phyloP scores from a whole-genome alignment of 352 stramenopile species.

The Plasmopara viticola region DNA sequence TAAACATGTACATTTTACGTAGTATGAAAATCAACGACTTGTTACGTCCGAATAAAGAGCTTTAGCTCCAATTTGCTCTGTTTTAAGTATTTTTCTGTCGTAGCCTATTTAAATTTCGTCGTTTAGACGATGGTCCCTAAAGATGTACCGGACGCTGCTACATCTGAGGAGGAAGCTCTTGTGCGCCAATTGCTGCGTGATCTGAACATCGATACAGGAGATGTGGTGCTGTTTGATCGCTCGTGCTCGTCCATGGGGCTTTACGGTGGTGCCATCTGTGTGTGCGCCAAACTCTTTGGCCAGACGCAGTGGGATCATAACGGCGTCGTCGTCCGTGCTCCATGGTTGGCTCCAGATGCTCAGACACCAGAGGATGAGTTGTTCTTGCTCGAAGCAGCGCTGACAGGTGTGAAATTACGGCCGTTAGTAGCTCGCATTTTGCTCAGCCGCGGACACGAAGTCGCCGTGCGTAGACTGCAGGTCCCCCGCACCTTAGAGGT shows the following conservation, averaged over 20 bases:
- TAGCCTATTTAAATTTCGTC: background rate
- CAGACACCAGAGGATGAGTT: slow-evolving; percentile 34
- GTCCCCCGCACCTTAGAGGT: slow-evolving; percentile 57
- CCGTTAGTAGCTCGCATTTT: slow-evolving; percentile 70
- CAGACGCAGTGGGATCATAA: slow-evolving; percentile 84
- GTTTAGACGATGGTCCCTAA: background rate
- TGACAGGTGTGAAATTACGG: slow-evolving; percentile 80
- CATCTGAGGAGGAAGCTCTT: slow-evolving; percentile 5
- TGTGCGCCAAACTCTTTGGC: slow-evolving; percentile 75
- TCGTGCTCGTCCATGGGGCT: slow-evolving; percentile 65
- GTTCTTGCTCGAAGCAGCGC: slow-evolving; percentile 63
- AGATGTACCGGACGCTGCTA: background rate
- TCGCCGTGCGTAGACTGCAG: slow-evolving; percentile 71
- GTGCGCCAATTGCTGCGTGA: slow-evolving; percentile 46
- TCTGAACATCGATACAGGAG: slow-evolving; percentile 58
- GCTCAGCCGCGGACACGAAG: slow-evolving; percentile 60
- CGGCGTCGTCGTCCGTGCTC: slow-evolving; percentile 63
- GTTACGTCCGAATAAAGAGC: too few species aligned
- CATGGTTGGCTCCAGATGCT: slow-evolving; percentile 13
- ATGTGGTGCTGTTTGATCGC: slow-evolving; percentile 80
- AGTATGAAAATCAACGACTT: too few species aligned
- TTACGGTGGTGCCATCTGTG: slow-evolving; percentile 75
- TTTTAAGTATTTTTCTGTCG: too few species aligned
- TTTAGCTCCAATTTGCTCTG: too few species aligned
- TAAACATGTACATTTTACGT: too few species aligned